These are phyloP conservation scores for Annona cherimola DNA, from an alignment of 164 flowering plant genomes.

Conservation along the genomic window DNA sequence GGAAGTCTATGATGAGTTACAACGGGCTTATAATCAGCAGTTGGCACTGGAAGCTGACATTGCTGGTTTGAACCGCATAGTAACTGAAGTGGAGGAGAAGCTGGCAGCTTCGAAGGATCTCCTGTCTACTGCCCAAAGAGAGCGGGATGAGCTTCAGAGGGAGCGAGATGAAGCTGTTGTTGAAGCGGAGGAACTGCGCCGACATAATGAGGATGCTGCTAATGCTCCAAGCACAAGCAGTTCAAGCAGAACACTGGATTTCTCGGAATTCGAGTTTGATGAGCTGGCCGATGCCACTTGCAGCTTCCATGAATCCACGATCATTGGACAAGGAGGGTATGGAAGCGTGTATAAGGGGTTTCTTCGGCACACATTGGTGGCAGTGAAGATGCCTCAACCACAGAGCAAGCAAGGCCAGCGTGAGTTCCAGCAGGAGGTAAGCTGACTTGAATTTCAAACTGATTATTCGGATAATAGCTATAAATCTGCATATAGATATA, in stretches of 20 bases:
- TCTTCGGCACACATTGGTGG: constrained; percentile 65
- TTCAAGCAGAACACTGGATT: constrained; percentile 22
- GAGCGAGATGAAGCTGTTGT: constrained; percentile 61
- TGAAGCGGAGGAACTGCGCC: constrained; percentile 55
- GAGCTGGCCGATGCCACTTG: constrained; percentile 72
- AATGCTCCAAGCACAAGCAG: constrained; percentile 9
- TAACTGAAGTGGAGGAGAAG: constrained; percentile 54
- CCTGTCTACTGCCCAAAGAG: constrained; percentile 36
- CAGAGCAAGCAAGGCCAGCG: constrained; percentile 57
- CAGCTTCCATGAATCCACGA: constrained; percentile 42
- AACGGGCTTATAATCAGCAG: constrained; percentile 31
- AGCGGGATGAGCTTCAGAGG: constrained; percentile 51
- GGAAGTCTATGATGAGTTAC: constrained; percentile 39
- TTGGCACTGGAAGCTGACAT: constrained; percentile 41
- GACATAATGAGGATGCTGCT: constrained; percentile 25
- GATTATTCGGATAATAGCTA: background rate
- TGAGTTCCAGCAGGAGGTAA: constrained; percentile 87
- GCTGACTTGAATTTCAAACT: background rate
- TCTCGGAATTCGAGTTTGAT: constrained; percentile 49
- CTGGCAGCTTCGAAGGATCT: constrained; percentile 54
- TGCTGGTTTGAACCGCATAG: constrained; percentile 26
- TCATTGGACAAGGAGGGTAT: constrained; percentile 86
- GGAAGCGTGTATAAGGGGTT: constrained; percentile 64
- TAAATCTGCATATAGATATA: too few relatives aligned
- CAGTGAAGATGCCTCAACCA: constrained; percentile 58